phyloP scores from a whole-genome alignment of 225 moss, liverwort and hornwort species.

The Sphagnum contortum region DNA sequence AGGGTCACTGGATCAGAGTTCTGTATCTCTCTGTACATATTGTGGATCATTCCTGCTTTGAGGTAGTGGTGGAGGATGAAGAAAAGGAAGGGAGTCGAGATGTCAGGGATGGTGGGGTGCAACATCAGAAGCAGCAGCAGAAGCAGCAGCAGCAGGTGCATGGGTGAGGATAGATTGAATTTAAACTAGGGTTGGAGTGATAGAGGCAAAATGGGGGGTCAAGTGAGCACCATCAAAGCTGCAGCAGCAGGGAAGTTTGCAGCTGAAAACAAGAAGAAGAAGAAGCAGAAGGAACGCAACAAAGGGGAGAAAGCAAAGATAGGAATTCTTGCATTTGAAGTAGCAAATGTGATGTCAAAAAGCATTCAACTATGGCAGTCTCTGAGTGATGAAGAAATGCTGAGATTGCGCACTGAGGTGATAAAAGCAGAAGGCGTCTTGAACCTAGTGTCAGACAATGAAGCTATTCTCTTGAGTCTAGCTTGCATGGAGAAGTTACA shows the following conservation, averaged over 20 bases:
- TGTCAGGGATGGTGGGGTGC: too few relatives aligned
- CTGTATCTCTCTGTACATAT: too few relatives aligned
- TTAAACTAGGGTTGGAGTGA: background rate
- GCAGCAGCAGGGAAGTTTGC: slow-evolving; percentile 48
- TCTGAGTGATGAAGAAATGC: slow-evolving; percentile 80
- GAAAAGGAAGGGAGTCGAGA: too few relatives aligned
- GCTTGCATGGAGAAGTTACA: slow-evolving; percentile 99
- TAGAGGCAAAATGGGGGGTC: slow-evolving; percentile 60
- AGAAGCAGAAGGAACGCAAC: slow-evolving; percentile 2
- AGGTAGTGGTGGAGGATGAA: too few relatives aligned
- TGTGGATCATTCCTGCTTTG: too few relatives aligned
- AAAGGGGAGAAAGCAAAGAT: slow-evolving; percentile 69
- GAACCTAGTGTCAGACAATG: slow-evolving; percentile 88
- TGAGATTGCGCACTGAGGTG: slow-evolving; percentile 83
- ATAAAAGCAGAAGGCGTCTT: slow-evolving; percentile 92
- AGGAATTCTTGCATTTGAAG: slow-evolving; percentile 93
- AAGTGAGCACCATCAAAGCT: slow-evolving; percentile 92
- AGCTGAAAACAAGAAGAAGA: slow-evolving; percentile 49
- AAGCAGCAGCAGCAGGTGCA: background rate
- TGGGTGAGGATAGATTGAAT: background rate
- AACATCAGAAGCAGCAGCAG: too few relatives aligned
- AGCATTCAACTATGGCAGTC: slow-evolving; percentile 96
- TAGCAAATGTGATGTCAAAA: slow-evolving; percentile 97
- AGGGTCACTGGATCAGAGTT: too few relatives aligned
- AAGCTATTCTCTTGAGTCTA: slow-evolving; percentile 81